Evolutionary conservation across 331 rosid species (phyloP).

Genomic region (Malus hybrid): DNA sequence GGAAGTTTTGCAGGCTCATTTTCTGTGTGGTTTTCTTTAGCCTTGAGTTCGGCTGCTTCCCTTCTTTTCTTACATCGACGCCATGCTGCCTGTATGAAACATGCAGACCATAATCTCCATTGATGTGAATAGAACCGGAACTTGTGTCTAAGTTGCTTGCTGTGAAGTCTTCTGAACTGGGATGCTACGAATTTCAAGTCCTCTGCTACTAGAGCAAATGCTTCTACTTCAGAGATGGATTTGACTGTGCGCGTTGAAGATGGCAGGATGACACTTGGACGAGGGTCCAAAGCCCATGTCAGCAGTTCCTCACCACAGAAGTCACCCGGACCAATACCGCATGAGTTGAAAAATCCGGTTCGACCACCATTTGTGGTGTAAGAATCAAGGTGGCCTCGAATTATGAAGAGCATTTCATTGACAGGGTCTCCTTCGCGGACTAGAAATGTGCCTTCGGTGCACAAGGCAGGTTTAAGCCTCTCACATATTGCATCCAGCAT

Average conservation of each 20-base stretch:
- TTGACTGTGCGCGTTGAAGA: conserved; percentile 73
- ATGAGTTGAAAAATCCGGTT: conserved; percentile 77
- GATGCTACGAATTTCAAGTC: conserved; percentile 82
- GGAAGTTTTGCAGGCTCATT: conserved; percentile 23
- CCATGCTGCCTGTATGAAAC: conserved; percentile 79
- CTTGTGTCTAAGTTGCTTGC: conserved; percentile 73
- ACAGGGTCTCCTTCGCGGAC: conserved; percentile 90
- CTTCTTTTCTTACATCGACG: conserved; percentile 48
- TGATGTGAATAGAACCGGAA: conserved; percentile 82
- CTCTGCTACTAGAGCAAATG: conserved; percentile 72
- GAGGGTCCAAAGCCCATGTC: conserved; percentile 84
- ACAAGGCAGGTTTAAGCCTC: conserved; percentile 70
- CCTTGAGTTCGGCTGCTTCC: conserved; percentile 42
- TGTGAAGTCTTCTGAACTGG: conserved; percentile 68
- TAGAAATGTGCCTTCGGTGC: conserved; percentile 64
- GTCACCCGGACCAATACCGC: conserved; percentile 66
- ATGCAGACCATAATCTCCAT: conserved; percentile 84
- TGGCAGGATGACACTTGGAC: conserved; percentile 53
- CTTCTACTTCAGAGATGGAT: conserved; percentile 76
- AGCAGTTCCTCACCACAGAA: conserved; percentile 87
- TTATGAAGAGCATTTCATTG: conserved; percentile 80
- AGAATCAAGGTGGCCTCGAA: conserved; percentile 80
- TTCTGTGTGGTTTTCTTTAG: conserved; percentile 22
- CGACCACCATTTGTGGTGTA: conserved; percentile 91
- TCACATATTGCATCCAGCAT: conserved; percentile 91